A percentile compares a stretch with the other conserved stretches of the same genome.
phyloP scores from a whole-genome alignment of 768 basidiomycete genomes.

The Mycena vitilis region DNA sequence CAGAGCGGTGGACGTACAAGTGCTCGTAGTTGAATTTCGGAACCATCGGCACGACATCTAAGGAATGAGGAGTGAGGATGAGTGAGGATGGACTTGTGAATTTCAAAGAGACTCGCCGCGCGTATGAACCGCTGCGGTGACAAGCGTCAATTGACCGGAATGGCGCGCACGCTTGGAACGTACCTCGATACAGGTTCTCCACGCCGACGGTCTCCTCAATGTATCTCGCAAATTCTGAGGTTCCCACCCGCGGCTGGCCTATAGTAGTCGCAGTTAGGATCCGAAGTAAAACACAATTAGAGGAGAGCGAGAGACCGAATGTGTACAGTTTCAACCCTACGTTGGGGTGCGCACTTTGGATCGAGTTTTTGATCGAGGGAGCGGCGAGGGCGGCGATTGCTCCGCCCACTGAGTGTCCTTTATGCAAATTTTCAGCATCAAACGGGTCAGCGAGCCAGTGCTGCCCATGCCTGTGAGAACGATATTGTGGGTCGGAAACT shows the following conservation, averaged over 20 bases:
- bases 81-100: not conserved
- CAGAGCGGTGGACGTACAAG: not conserved
- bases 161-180: not conserved
- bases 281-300: too few relatives aligned
- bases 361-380: not conserved
- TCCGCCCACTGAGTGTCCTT: constrained; percentile 9
- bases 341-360: not conserved
- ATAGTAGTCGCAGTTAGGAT: not conserved
- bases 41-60: constrained; percentile 12
- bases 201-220: constrained; percentile 5
- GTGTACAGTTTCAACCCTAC: not conserved
- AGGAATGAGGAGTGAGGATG: not conserved
- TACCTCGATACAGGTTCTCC: constrained; percentile 11
- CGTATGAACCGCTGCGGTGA: constrained; percentile 2
- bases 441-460: too few relatives aligned
- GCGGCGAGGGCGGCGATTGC: not conserved
- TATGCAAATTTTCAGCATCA: too few relatives aligned
- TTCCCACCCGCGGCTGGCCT: constrained; percentile 16
- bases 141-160: not conserved
- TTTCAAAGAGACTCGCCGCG: not conserved
- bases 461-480: constrained; percentile 13
- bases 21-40: constrained; percentile 5
- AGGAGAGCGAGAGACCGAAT: not conserved
- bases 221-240: not conserved
- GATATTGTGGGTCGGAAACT: not conserved